A percentile compares a stretch with the other conserved stretches of the same genome.
These are phyloP conservation scores for Aspergillus cejpii DNA, from an alignment of 2,329 filamentous ascomycete genomes.

Conservation along the genomic window DNA sequence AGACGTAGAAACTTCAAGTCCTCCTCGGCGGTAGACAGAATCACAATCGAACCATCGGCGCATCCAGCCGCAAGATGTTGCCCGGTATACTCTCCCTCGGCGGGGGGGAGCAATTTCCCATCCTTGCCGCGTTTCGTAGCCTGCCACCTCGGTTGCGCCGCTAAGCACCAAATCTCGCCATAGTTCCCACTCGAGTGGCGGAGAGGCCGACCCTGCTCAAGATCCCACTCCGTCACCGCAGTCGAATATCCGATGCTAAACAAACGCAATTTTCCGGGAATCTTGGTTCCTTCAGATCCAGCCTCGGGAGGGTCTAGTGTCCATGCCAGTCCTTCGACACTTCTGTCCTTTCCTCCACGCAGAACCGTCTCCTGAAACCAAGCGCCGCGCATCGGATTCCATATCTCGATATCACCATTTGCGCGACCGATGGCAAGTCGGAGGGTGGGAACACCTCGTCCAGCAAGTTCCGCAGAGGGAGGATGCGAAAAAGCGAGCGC, in stretches of 20 bases:
- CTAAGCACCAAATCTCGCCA: constrained; percentile 94
- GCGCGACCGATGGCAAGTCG: constrained; percentile 83
- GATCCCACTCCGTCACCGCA: constrained; percentile 90
- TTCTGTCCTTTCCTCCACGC: constrained; percentile 73
- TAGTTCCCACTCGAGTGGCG: constrained; percentile 85
- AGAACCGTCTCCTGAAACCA: constrained; percentile 91
- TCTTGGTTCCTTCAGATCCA: constrained; percentile 47
- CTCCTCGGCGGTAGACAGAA: constrained; percentile 78
- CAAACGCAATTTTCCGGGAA: constrained; percentile 68
- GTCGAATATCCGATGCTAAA: constrained; percentile 96
- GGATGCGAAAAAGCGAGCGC: constrained; percentile 88
- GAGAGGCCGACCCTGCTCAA: constrained; percentile 68
- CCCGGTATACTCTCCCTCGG: constrained; percentile 37
- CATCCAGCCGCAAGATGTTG: constrained; percentile 79
- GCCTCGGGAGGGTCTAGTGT: constrained; percentile 74
- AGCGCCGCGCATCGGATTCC: constrained; percentile 74
- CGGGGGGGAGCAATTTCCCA: constrained; percentile 29
- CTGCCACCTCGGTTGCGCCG: constrained; percentile 64
- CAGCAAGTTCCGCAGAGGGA: constrained; percentile 40
- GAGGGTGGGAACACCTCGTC: constrained; percentile 52
- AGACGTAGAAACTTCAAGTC: constrained; percentile 74
- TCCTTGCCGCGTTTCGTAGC: constrained; percentile 33
- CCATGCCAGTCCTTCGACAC: constrained; percentile 87
- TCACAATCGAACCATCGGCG: constrained; percentile 79
- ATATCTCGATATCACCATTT: constrained; percentile 96